Conservation (phyloP, 2,329 filamentous ascomycete genomes). For the Hirsutella minnesotensis region DNA sequence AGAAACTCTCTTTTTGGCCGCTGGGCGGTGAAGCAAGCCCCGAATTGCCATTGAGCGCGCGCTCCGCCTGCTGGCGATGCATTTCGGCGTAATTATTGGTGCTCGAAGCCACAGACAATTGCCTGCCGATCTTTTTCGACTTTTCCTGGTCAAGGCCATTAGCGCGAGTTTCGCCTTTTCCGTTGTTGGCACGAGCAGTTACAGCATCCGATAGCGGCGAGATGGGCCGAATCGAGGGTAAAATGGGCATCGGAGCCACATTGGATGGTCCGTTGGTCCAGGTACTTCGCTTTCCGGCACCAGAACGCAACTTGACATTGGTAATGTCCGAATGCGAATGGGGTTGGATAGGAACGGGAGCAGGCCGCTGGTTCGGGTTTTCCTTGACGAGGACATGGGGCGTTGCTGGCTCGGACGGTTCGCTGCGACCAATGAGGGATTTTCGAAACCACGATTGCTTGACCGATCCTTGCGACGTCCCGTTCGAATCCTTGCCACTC, state of each 20-base stretch:
- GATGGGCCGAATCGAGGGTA: constrained; percentile 87
- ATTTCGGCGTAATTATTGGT: constrained; percentile 87
- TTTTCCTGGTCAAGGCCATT: constrained; percentile 44
- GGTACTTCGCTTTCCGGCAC: constrained; percentile 70
- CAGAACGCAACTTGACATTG: constrained; percentile 24
- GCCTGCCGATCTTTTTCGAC: constrained; percentile 85
- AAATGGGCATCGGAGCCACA: constrained; percentile 84
- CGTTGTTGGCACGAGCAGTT: constrained; percentile 72
- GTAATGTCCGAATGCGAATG: constrained; percentile 29
- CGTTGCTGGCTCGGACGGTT: constrained; percentile 50
- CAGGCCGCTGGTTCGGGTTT: constrained; percentile 28
- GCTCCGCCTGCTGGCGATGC: constrained; percentile 83
- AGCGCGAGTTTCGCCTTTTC: constrained; percentile 35
- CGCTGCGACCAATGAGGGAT: constrained; percentile 74
- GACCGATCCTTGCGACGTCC: constrained; percentile 50
- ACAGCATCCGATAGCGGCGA: constrained; percentile 94
- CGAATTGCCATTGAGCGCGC: constrained; percentile 72
- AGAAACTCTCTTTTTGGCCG: constrained; percentile 90
- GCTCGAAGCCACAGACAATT: constrained; percentile 83
- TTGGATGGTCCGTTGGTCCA: constrained; percentile 80
- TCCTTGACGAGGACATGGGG: constrained; percentile 37
- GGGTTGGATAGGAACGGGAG: constrained; percentile 29
- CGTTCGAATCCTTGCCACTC: constrained; percentile 44
- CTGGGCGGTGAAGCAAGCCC: constrained; percentile 65
- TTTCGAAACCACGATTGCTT: constrained; percentile 97